These are phyloP conservation scores for Rhynchospora breviuscula DNA, from an alignment of 176 grass and related monocot species.

Conservation along the genomic window DNA sequence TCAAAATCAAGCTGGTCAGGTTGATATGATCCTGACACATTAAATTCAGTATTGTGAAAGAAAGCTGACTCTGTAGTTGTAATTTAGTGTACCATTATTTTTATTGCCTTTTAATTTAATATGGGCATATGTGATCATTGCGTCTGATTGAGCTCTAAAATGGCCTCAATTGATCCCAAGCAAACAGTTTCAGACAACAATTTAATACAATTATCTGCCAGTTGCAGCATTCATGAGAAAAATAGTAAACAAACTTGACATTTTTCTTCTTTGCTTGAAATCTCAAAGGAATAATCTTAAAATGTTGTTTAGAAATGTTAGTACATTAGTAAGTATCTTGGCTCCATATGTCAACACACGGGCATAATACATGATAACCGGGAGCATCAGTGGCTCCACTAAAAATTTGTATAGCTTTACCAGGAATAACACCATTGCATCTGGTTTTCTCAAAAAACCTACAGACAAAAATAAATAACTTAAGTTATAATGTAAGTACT, in stretches of 20 bases:
- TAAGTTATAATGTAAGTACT: slow-evolving; percentile 12
- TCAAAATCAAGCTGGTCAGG: neutral
- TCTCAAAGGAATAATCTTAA: slow-evolving; percentile 41
- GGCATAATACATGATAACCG: slow-evolving; percentile 52
- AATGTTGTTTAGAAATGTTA: slow-evolving; percentile 31
- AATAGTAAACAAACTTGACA: neutral
- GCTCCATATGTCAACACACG: slow-evolving; percentile 37
- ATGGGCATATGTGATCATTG: neutral
- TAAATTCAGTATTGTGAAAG: neutral
- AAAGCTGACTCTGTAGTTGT: neutral
- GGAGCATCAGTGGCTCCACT: slow-evolving; percentile 42
- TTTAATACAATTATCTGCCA: neutral
- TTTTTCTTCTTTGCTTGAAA: neutral
- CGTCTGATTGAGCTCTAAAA: neutral
- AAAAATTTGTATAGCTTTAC: slow-evolving; percentile 40
- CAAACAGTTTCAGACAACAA: neutral
- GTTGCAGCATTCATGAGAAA: neutral
- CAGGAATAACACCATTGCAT: slow-evolving; percentile 26
- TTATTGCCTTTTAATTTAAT: neutral
- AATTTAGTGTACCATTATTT: neutral
- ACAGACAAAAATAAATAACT: slow-evolving; percentile 21
- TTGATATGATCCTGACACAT: neutral
- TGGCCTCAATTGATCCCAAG: neutral
- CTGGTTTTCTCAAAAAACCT: slow-evolving; percentile 66
- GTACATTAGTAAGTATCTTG: slow-evolving; percentile 24